Evolutionary conservation across 1,284 basidiomycete genomes (phyloP), one percentile per base, ranked within the genome.

Genomic region (Peniophora sp.): DNA sequence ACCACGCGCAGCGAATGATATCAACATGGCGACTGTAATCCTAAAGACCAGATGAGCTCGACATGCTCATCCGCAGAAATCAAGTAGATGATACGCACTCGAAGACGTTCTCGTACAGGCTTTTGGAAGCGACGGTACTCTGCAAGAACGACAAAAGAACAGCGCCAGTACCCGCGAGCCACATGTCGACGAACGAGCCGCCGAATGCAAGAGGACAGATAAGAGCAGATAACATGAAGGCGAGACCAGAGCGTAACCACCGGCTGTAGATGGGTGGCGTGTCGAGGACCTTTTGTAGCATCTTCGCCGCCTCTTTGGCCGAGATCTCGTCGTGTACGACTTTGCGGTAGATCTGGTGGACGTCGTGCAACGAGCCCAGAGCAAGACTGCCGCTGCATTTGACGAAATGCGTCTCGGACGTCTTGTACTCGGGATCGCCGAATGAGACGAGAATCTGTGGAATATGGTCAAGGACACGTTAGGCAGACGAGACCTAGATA

Each of bases 311-410:
- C 51, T 79, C 75, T 53, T 76, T 80, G 16, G 90, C 90, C 51
- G 85, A 85, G 57, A 89, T 79, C 66, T 92, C 86, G 63, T 92
- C 89, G 63, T 92, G 90, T 11, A 93, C 81, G 39, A 93, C 90
- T 10, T 73, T 65, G 41, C 87, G 81, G 63, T 92, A 93, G 56
- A 91, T 76, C 35, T 75, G 60, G 62, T 92, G 89, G 0, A 89
- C 82, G 51, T 82, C 77, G 64, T 91, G 88, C 11, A 92, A 75
- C 52, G 78, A 78, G 19, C 88, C 88, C 5, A 92, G 78, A 38
- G 84, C 78, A 43, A 92, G 80, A 43, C 83, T 76, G n/a, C 87
- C 83, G 36, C 71, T 67, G 53, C 81, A 82, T 62, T 88, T 89
- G 62, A 92, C 73, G 61, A 92, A 89, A 62, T 92, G 86, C 22